These are phyloP conservation scores for Fusarium napiforme DNA, from an alignment of 2,329 filamentous ascomycete genomes.

Conservation along the genomic window DNA sequence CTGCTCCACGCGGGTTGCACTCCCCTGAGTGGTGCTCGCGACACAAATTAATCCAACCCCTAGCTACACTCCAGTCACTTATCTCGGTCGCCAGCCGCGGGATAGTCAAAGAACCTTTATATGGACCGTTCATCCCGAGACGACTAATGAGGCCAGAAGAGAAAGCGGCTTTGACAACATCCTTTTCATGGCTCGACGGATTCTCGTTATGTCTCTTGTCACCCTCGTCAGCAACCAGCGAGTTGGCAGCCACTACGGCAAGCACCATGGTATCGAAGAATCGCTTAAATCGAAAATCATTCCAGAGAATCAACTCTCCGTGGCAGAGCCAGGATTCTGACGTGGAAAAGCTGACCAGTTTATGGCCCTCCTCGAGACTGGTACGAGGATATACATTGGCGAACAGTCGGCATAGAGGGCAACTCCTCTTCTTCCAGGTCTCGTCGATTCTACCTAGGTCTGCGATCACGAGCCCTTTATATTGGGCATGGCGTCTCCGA, in stretches of 20 bases:
- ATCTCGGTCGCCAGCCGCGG: neutral
- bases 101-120: neutral
- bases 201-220: no score
- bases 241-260: neutral
- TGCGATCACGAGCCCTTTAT: no score
- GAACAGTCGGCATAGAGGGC: neutral
- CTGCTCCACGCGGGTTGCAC: neutral
- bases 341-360: neutral
- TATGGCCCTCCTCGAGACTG: neutral
- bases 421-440: neutral
- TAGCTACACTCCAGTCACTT: neutral
- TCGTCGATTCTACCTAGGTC: neutral
- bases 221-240: neutral
- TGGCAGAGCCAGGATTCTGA: neutral
- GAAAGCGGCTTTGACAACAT: neutral
- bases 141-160: neutral
- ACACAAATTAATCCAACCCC: neutral
- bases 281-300: neutral
- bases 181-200: neutral
- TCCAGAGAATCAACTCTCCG: rapidly evolving
- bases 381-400: neutral
- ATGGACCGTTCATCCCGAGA: neutral
- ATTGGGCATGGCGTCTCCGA: no score
- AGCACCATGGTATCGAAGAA: neutral
- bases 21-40: neutral